Evolutionary conservation across 495 filamentous ascomycete species (phyloP), one percentile per base, ranked within the genome.

Genomic region (Penicillium waksmanii): DNA sequence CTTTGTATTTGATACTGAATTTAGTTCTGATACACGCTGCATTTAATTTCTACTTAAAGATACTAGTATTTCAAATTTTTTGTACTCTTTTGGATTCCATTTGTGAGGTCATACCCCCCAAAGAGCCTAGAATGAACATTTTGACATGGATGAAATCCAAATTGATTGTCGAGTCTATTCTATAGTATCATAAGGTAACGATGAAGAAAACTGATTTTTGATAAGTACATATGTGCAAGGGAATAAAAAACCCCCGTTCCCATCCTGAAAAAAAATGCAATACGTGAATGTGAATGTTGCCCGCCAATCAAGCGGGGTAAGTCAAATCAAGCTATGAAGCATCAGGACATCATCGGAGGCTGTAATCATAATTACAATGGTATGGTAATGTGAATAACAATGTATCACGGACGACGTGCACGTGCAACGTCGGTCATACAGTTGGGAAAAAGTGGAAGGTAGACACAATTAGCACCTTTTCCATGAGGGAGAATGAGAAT

Each of bases 161-260:
- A 44, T 44, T 44, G 42, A 17, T 44, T 8, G 4, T 44, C n/a
- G 17, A 18, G 42, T 48, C 46, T 27, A 48, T 23, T 48, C 46
- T 48, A 48, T 48, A 13, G 21, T 27, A 27, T 23, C 46, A 48
- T n/a, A 46, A 21, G 1, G 46, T 48, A 10, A 27, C 2, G 6
- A 48, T 48, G 46, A 17, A 48, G 34, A 36, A 46, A 27, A 46
- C 50, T 43, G 48, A 47, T 61, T 52, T 31, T 27, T 55, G 49
- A 58, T 58, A 62, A 58, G 51, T 62, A 61, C 48, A 56, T 61
- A 43, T 44, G 53, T 61, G 54, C 58, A 61, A 38, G 17, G 19
- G 38, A 57, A 25, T 33, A 42, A 25, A 17, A 43, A 17, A 18
- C 47, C 3, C 15, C 33, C 17, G 17, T 42, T 15, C 15, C 36